Evolutionary conservation across 768 basidiomycete genomes (phyloP), one percentile per base, ranked within the genome.

Genomic region (Suillus alpinus): DNA sequence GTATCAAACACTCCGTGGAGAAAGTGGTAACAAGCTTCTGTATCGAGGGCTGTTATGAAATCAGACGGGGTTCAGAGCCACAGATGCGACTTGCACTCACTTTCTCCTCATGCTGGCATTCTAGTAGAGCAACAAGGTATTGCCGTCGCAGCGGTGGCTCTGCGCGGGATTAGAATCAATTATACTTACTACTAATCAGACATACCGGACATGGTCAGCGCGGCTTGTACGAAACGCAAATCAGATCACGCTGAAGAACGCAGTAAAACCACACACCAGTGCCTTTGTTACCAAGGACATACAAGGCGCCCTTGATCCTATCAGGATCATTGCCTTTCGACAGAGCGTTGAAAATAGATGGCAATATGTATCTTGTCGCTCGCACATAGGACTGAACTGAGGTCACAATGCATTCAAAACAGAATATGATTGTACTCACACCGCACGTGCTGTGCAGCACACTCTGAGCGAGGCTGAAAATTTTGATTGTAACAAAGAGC

Each of bases 291-390:
- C 86, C 86, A 10, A 92, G 73, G 20, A 91, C 80, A 70, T 94
- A 95, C 43, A 96, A 77, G 18, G 93, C 94, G 8, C 96, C 96
- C 76, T 98, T 98, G 87, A 97, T 95, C 29, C 89, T 82, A 73
- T 98, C 95, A 10, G 94, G 90, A 68, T 95, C 93, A 60, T 83
- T 87, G 6, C 91, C 94, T 67, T 86, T 88, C 59, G 74, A 74
- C 53, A 92, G 74, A 5, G 88, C 85, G 61, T 81, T 78, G 66
- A 87, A 86, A 50, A 90, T 73, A 23, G 76, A 72, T 6, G 89
- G 86, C 32, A 91, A 77, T 47, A 83, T 78, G 63, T 83, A 83
- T 67, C 85, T 81, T 32, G 88, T 91, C 6, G 90, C 89, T 59
- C 89, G 83, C 41, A 90, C 78, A 60, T 84, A 92, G 69, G 86